Evolutionary conservation across 805 yeast species (phyloP).

Genomic region (Lachancea dasiensis): DNA sequence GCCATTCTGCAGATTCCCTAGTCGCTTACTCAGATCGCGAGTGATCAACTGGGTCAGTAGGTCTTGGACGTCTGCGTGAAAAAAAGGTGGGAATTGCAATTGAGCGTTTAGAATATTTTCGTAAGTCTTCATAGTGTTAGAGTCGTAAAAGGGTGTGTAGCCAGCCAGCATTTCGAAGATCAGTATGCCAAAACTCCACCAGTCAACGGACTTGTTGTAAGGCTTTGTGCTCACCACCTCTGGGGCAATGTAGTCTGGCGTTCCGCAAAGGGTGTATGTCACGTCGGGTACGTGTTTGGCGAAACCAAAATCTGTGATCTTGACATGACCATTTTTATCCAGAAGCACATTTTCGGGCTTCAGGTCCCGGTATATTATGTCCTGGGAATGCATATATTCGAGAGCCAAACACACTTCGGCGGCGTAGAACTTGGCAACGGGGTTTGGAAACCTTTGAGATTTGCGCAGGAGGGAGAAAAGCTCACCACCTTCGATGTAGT

Average conservation of each 20-base stretch:
- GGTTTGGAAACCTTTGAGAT: constrained; percentile 88
- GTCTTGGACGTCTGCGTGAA: constrained; percentile 74
- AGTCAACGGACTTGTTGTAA: constrained; percentile 90
- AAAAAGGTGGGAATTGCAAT: constrained; percentile 68
- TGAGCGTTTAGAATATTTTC: constrained; percentile 83
- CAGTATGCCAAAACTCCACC: constrained; percentile 95
- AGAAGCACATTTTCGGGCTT: constrained; percentile 89
- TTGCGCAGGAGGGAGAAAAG: constrained; percentile 78
- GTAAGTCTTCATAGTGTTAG: constrained; percentile 90
- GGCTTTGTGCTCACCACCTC: constrained; percentile 93
- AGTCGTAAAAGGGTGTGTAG: constrained; percentile 89
- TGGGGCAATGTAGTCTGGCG: constrained; percentile 96
- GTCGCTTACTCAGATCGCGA: constrained; percentile 73
- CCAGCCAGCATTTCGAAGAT: constrained; percentile 95
- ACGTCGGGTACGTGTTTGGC: constrained; percentile 90
- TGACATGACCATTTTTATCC: constrained; percentile 85
- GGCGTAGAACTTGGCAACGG: constrained; percentile 94
- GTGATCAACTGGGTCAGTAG: constrained; percentile 68
- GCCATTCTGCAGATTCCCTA: constrained; percentile 83
- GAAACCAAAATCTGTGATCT: constrained; percentile 90
- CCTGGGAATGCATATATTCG: constrained; percentile 80
- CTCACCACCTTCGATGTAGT: constrained; percentile 95
- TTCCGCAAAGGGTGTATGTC: constrained; percentile 91
- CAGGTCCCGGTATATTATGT: constrained; percentile 84
- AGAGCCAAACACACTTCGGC: constrained; percentile 83